A percentile compares a stretch with the other conserved stretches of the same genome.
These are phyloP conservation scores for Barnettozyma pratensis DNA, from an alignment of 805 yeast genomes.

Conservation along the genomic window DNA sequence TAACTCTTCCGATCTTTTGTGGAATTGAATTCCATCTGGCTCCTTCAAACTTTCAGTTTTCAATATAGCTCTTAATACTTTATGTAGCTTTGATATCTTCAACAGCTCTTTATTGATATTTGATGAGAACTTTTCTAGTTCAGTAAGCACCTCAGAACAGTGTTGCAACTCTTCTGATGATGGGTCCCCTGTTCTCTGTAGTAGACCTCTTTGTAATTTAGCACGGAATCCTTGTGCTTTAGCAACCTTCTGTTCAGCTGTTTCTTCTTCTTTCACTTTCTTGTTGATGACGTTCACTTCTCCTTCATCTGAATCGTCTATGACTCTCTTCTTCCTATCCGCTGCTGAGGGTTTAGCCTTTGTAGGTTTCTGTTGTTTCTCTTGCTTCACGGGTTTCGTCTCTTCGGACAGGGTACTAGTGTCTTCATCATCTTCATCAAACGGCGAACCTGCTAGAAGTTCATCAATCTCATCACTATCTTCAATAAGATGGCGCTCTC, in stretches of 20 bases:
- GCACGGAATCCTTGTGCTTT: constrained; percentile 32
- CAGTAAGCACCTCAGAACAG: constrained; percentile 29
- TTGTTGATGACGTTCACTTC: neutral
- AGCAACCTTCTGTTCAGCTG: constrained; percentile 2
- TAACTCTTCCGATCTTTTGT: constrained; percentile 37
- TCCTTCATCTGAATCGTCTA: neutral
- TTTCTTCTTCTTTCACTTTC: neutral
- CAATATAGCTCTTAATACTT: constrained; percentile 44
- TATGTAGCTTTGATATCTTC: constrained; percentile 43
- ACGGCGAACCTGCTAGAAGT: too few relatives aligned
- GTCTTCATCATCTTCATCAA: too few relatives aligned
- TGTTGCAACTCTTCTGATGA: constrained; percentile 33
- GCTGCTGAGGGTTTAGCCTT: too few relatives aligned
- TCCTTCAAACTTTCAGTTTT: constrained; percentile 36
- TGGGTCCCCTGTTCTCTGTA: constrained; percentile 37
- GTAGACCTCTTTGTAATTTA: constrained; percentile 42
- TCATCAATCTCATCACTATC: too few relatives aligned
- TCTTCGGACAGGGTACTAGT: too few relatives aligned
- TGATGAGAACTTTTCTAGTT: constrained; percentile 36
- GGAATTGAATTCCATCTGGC: constrained; percentile 40
- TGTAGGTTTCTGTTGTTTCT: too few relatives aligned
- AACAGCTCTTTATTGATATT: constrained; percentile 34
- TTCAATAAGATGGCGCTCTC: too few relatives aligned
- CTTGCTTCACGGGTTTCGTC: too few relatives aligned
- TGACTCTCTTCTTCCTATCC: neutral